A percentile compares a stretch with the other conserved stretches of the same genome.
Conservation (phyloP, 2,329 filamentous ascomycete genomes). For the Macrophomina tecta region DNA sequence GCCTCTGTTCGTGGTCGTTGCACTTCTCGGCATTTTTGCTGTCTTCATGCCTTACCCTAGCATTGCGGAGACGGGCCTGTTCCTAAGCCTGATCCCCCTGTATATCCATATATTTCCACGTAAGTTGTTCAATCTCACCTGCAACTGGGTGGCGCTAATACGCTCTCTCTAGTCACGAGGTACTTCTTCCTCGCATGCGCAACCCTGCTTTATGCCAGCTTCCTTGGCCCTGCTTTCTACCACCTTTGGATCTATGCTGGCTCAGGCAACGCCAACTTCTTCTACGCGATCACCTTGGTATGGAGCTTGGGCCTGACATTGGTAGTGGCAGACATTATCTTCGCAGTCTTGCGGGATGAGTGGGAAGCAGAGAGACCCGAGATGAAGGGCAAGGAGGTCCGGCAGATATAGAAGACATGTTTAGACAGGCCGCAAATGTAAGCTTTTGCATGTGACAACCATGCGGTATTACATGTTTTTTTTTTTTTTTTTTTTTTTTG, state of each 20-base stretch:
- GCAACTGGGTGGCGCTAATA: constrained; percentile 21
- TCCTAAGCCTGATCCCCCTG: constrained; percentile 79
- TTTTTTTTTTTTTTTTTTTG: neutral
- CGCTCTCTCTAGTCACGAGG: constrained; percentile 70
- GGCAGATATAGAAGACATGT: constrained; percentile 70
- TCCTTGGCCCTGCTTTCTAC: constrained; percentile 93
- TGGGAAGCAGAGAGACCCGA: constrained; percentile 93
- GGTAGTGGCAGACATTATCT: constrained; percentile 84
- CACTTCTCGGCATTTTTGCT: constrained; percentile 86
- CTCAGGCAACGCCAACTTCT: constrained; percentile 98
- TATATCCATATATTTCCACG: constrained; percentile 90
- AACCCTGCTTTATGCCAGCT: constrained; percentile 82
- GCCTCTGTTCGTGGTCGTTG: constrained; percentile 82
- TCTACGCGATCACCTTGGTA: constrained; percentile 98
- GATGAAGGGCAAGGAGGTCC: constrained; percentile 84
- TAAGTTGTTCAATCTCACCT: constrained; percentile 49
- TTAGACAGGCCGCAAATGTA: neutral
- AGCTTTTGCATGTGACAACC: neutral
- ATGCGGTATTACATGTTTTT: neutral
- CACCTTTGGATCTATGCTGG: constrained; percentile 98
- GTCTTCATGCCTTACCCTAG: constrained; percentile 98
- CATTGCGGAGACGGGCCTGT: constrained; percentile 86
- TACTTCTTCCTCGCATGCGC: constrained; percentile 88
- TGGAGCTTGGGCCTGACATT: constrained; percentile 92
- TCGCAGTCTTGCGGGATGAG: constrained; percentile 88